These are phyloP conservation scores for Fusarium chlamydosporum DNA, from an alignment of 2,329 filamentous ascomycete species.

Conservation along the genomic window DNA sequence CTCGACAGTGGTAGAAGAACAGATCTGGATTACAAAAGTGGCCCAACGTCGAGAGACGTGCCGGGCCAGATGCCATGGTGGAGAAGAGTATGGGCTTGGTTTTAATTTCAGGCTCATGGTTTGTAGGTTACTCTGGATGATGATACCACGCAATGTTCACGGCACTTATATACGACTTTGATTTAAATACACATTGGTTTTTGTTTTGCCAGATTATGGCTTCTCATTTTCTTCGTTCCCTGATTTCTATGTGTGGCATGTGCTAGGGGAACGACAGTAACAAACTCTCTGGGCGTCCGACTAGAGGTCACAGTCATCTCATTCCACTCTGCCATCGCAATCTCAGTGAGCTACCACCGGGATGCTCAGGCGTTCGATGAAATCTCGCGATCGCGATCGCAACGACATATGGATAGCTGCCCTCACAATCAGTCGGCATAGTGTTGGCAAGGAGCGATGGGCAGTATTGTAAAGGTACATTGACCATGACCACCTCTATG, in stretches of 20 bases:
- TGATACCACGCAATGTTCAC: neutral
- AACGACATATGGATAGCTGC: constrained; percentile 14
- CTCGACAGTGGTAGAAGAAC: constrained; percentile 68
- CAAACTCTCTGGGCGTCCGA: neutral
- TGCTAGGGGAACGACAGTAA: constrained; percentile 6
- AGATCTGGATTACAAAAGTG: constrained; percentile 65
- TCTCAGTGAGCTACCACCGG: constrained; percentile 21
- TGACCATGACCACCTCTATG: constrained; percentile 8
- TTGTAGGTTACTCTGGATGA: neutral
- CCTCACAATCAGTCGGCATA: constrained; percentile 10
- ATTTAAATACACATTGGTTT: neutral
- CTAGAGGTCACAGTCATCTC: constrained; percentile 6
- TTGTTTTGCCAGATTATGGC: neutral
- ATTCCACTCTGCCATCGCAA: constrained; percentile 6
- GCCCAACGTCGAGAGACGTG: constrained; percentile 52
- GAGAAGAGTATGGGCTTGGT: constrained; percentile 60
- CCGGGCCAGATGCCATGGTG: constrained; percentile 57
- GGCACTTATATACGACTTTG: neutral
- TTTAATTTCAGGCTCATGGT: constrained; percentile 52
- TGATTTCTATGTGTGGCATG: constrained; percentile 2
- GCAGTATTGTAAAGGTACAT: constrained; percentile 16
- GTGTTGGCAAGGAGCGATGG: constrained; percentile 4
- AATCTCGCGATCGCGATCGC: constrained; percentile 24
- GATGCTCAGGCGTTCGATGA: constrained; percentile 16
- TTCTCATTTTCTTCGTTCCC: neutral